A percentile compares a stretch with the other conserved stretches of the same genome.
Conservation (phyloP, 1,284 basidiomycete species). For the Tremellales sp. region DNA sequence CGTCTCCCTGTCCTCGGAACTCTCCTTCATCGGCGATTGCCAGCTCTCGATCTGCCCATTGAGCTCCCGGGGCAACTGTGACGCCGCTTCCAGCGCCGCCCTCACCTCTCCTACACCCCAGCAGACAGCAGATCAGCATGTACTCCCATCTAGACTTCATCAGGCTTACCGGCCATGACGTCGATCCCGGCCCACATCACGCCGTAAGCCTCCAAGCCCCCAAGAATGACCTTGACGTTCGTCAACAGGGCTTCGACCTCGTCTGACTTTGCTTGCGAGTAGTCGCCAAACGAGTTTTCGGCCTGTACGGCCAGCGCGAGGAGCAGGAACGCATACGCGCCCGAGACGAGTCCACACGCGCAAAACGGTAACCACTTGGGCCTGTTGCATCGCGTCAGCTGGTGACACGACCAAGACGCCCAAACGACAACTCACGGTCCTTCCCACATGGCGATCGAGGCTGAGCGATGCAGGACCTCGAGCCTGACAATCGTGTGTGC, state of each 20-base stretch:
- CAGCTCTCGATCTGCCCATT: constrained; percentile 20
- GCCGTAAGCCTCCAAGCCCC: constrained; percentile 49
- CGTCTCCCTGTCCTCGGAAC: too few relatives aligned
- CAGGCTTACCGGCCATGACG: constrained; percentile 45
- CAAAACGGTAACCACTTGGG: constrained; percentile 50
- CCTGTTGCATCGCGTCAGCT: constrained; percentile 12
- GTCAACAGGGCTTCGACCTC: constrained; percentile 47
- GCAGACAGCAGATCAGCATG: background rate
- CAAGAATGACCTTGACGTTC: constrained; percentile 48
- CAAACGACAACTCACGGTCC: constrained; percentile 33
- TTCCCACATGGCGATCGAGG: constrained; percentile 43
- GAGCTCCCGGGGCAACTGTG: constrained; percentile 29
- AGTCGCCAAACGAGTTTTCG: constrained; percentile 31
- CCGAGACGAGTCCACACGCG: constrained; percentile 47
- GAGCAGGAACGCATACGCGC: constrained; percentile 47
- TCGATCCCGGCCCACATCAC: constrained; percentile 50
- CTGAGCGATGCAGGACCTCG: constrained; percentile 47
- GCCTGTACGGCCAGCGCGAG: constrained; percentile 48
- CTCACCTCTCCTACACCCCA: constrained; percentile 31
- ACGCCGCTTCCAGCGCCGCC: constrained; percentile 37
- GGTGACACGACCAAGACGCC: background rate
- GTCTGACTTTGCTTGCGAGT: constrained; percentile 22
- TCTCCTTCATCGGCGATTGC: too few relatives aligned
- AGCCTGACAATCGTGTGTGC: constrained; percentile 48
- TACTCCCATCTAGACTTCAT: background rate